A percentile compares a stretch with the other conserved stretches of the same genome.
Conservation (phyloP, 306 rosid genomes). For the Vigna trinervia region DNA sequence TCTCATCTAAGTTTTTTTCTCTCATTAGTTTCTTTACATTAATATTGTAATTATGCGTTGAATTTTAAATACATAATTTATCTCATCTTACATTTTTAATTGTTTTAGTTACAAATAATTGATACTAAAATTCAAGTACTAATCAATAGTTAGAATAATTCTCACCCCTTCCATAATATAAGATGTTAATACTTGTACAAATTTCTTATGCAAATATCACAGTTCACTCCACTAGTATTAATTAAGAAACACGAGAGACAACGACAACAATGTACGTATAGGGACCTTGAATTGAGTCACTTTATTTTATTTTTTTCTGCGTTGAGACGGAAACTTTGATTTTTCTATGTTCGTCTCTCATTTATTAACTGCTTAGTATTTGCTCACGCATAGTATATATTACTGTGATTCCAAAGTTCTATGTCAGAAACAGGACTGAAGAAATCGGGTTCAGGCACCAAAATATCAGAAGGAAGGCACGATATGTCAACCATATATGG, state of each 20-base stretch:
- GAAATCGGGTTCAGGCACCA: neutral
- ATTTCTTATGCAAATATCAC: no score
- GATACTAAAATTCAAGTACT: neutral
- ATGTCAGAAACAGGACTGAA: neutral
- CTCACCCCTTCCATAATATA: neutral
- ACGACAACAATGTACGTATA: neutral
- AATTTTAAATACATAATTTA: neutral
- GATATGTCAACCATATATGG: conserved; percentile 1
- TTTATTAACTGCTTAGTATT: neutral
- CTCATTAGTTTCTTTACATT: neutral
- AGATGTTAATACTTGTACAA: no score
- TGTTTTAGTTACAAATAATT: neutral
- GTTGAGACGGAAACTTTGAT: neutral
- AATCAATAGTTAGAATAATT: neutral
- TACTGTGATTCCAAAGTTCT: neutral
- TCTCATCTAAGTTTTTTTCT: neutral
- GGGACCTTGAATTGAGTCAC: neutral
- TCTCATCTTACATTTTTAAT: no score
- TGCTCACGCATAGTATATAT: neutral
- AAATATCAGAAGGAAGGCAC: neutral
- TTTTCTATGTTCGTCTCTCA: neutral
- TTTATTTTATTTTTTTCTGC: neutral
- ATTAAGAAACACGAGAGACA: neutral
- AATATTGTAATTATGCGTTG: neutral
- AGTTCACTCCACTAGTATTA: no score